phyloP scores from a whole-genome alignment of 164 flowering plant genomes.

The Umbellularia californica region DNA sequence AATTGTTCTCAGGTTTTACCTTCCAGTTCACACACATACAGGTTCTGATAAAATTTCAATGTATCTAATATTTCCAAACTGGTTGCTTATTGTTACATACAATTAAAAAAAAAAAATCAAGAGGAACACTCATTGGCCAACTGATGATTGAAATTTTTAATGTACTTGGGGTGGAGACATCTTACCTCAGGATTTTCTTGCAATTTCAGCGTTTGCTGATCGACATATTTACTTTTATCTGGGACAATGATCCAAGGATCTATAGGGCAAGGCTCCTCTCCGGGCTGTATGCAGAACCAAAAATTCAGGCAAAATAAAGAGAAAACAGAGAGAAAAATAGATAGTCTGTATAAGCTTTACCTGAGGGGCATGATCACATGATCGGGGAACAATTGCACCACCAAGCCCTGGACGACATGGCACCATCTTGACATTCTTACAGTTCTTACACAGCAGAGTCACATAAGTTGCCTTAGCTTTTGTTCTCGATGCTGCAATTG shows the following conservation, averaged over 20 bases:
- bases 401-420: slow-evolving; percentile 98
- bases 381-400: slow-evolving; percentile 94
- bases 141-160: neutral
- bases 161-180: neutral
- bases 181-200: slow-evolving; percentile 98
- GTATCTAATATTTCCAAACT: neutral
- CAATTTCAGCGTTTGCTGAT: slow-evolving; percentile 92
- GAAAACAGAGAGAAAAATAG: neutral
- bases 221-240: slow-evolving; percentile 94
- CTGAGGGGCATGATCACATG: slow-evolving; percentile 90
- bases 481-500: slow-evolving; percentile 92
- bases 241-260: slow-evolving; percentile 98
- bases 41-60: neutral
- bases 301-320: neutral
- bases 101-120: too few species aligned
- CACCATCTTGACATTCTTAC: slow-evolving; percentile 61
- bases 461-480: slow-evolving; percentile 99
- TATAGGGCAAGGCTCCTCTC: slow-evolving; percentile 90
- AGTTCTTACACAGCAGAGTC: slow-evolving; percentile 79
- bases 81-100: neutral
- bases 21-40: neutral
- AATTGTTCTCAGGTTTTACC: neutral
- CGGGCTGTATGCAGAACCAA: slow-evolving; percentile 30
- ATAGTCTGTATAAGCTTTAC: slow-evolving; percentile 28
- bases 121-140: neutral